A percentile compares a stretch with the other conserved stretches of the same genome.
Evolutionary conservation across 768 basidiomycete genomes (phyloP).

Genomic region (Obba rivulosa): DNA sequence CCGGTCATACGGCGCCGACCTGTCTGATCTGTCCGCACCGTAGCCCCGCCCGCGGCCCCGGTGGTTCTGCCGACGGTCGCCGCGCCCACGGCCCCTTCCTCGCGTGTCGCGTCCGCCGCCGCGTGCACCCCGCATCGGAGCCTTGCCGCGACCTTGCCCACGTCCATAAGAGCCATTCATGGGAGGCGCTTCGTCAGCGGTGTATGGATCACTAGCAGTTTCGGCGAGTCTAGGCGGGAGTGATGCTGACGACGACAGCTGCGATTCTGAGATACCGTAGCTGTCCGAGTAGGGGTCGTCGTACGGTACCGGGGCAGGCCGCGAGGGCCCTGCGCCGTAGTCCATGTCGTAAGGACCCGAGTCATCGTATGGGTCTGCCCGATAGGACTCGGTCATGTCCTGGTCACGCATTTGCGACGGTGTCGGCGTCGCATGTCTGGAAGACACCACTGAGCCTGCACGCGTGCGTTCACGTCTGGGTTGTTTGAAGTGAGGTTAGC

Average conservation of each 20-base stretch:
- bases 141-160: slow-evolving; percentile 13
- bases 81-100: slow-evolving; percentile 32
- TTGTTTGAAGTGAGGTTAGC: neutral
- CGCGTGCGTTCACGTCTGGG: slow-evolving; percentile 51
- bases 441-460: slow-evolving; percentile 40
- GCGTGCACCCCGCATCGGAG: neutral
- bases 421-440: slow-evolving; percentile 50
- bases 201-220: no score
- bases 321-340: slow-evolving; percentile 47
- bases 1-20: slow-evolving; percentile 9
- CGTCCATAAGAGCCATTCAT: slow-evolving; percentile 3
- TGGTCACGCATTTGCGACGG: slow-evolving; percentile 51
- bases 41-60: slow-evolving; percentile 24
- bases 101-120: slow-evolving; percentile 18
- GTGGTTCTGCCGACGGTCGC: slow-evolving; percentile 22
- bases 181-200: no score
- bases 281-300: slow-evolving; percentile 63
- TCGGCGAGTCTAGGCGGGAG: neutral
- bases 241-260: neutral
- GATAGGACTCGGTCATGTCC: slow-evolving; percentile 43
- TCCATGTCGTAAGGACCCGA: slow-evolving; percentile 63
- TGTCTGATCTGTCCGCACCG: slow-evolving; percentile 23
- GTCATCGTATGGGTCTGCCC: slow-evolving; percentile 60
- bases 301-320: slow-evolving; percentile 68
- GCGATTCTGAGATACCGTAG: slow-evolving; percentile 17